These are phyloP conservation scores for Penicillium desertorum DNA, from an alignment of 495 filamentous ascomycete species.

Conservation along the genomic window DNA sequence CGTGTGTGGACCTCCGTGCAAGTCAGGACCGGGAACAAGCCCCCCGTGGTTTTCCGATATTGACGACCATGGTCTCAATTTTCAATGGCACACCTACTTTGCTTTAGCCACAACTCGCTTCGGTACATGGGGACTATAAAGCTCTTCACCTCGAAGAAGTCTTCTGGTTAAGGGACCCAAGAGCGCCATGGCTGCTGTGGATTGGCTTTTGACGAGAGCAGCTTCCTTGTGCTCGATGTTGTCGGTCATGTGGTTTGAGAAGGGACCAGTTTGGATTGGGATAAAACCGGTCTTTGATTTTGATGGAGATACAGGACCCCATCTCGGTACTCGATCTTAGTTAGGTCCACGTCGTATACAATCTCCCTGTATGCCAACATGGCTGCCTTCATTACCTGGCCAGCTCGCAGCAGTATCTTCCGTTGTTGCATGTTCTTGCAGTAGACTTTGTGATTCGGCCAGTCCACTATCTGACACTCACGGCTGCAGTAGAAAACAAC, in stretches of 20 bases:
- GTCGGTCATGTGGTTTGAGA: not conserved
- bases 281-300: not conserved
- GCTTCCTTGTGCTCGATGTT: not conserved
- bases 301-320: conserved; percentile 1
- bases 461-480: not conserved
- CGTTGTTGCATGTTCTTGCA: conserved; percentile 1
- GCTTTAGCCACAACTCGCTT: not conserved
- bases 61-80: not conserved
- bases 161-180: not conserved
- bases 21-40: not conserved
- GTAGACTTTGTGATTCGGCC: not conserved
- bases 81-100: not conserved
- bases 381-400: not conserved
- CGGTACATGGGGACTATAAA: too few species aligned
- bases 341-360: conserved; percentile 1
- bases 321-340: not conserved
- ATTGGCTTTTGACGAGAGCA: not conserved
- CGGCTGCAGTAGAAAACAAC: not conserved
- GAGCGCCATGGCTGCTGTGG: not conserved
- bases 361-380: not conserved
- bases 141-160: not conserved
- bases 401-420: not conserved
- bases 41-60: not conserved
- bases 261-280: not conserved
- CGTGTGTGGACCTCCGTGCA: not conserved